Percentiles rank a stretch among this genome's conserved stretches.
Conservation (phyloP, 257 asterid genomes). For the Przewalskia tangutica region DNA sequence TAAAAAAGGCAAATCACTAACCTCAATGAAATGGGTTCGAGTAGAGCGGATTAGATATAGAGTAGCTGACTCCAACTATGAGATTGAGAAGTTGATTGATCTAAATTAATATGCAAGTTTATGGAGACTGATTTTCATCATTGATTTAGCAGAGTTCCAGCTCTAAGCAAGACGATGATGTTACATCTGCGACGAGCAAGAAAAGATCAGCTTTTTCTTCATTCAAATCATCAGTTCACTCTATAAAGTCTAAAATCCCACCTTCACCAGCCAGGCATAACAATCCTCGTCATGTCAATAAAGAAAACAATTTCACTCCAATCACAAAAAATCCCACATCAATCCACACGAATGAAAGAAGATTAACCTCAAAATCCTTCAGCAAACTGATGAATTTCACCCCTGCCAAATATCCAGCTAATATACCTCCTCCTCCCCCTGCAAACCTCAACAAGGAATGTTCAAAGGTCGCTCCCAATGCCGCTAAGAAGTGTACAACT, state of each 20-base stretch:
- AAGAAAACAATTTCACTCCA: conserved; percentile 25
- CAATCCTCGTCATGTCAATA: conserved; percentile 33
- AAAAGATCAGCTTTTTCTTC: conserved; percentile 37
- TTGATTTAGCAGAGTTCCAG: conserved; percentile 22
- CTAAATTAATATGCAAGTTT: background rate
- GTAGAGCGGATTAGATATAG: background rate
- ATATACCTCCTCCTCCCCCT: conserved; percentile 13
- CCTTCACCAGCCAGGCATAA: conserved; percentile 34
- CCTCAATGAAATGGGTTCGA: background rate
- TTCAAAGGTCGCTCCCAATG: conserved; percentile 15
- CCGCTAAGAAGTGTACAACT: conserved; percentile 27
- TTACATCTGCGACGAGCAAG: conserved; percentile 44
- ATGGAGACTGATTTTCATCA: background rate
- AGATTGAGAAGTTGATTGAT: background rate
- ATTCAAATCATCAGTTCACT: conserved; percentile 36
- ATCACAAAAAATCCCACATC: conserved; percentile 11
- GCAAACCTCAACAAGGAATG: conserved; percentile 14
- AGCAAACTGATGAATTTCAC: conserved; percentile 31
- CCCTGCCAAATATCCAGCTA: conserved; percentile 40
- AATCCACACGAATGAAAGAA: conserved; percentile 4
- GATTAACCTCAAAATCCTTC: conserved; percentile 40
- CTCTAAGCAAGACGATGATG: conserved; percentile 14
- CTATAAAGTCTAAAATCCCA: conserved; percentile 28
- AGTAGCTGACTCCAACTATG: too few species aligned
- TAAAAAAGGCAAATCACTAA: background rate